phyloP scores from a whole-genome alignment of 768 basidiomycete genomes.

The Macrolepiota albuminosa region DNA sequence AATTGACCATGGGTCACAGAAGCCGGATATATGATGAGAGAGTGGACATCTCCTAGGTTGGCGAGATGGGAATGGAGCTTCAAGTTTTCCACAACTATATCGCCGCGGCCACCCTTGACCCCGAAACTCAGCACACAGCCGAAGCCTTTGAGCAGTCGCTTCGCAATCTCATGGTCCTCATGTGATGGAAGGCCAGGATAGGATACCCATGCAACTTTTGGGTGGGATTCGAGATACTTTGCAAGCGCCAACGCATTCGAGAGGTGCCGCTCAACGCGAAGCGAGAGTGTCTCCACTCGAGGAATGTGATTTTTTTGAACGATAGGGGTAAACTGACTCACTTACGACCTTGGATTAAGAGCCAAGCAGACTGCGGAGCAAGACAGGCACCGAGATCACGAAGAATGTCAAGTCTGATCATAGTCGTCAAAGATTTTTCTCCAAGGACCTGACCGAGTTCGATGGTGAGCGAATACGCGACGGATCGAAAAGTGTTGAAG shows the following conservation, averaged over 20 bases:
- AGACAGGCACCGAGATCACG: slow-evolving; percentile 51
- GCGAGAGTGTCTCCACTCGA: slow-evolving; percentile 51
- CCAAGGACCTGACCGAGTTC: slow-evolving; percentile 9
- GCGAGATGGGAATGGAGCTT: slow-evolving; percentile 31
- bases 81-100: slow-evolving; percentile 32
- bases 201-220: slow-evolving; percentile 56
- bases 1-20: slow-evolving; percentile 60
- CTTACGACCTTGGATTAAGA: slow-evolving; percentile 44
- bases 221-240: slow-evolving; percentile 47
- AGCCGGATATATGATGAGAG: slow-evolving; percentile 56
- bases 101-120: slow-evolving; percentile 38
- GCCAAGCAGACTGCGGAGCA: slow-evolving; percentile 55
- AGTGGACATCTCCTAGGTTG: slow-evolving; percentile 48
- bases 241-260: slow-evolving; percentile 43
- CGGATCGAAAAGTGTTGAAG: neutral
- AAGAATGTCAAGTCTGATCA: slow-evolving; percentile 43
- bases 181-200: slow-evolving; percentile 57
- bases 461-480: neutral
- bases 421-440: slow-evolving; percentile 14
- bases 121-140: slow-evolving; percentile 67
- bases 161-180: slow-evolving; percentile 44
- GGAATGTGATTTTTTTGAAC: neutral
- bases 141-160: slow-evolving; percentile 38
- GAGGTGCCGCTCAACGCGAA: slow-evolving; percentile 54
- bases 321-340: neutral